Evolutionary conservation across 2,329 filamentous ascomycete species (phyloP).

Genomic region (Harringtonia lauricola): DNA sequence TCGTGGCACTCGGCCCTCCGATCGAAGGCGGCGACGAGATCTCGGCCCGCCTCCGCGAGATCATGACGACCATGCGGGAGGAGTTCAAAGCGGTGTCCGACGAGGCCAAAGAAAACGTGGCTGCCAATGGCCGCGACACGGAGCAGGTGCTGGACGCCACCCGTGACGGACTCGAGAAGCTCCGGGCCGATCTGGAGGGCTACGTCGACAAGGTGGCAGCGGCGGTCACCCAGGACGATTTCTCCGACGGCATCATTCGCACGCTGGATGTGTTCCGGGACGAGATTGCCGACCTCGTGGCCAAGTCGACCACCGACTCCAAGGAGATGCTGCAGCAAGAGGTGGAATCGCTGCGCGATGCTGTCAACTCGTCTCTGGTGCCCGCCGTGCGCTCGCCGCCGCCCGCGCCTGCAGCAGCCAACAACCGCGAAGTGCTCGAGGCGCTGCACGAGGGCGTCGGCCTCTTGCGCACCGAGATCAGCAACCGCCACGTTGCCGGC

Average conservation of each 20-base stretch:
- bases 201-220: constrained; percentile 68
- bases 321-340: constrained; percentile 69
- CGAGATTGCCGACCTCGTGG: constrained; percentile 54
- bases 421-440: constrained; percentile 57
- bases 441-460: constrained; percentile 63
- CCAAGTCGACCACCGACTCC: constrained; percentile 34
- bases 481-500: constrained; percentile 52
- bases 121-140: constrained; percentile 68
- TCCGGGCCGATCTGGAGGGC: constrained; percentile 68
- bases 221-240: constrained; percentile 62
- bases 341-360: constrained; percentile 70
- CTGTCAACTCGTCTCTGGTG: constrained; percentile 59
- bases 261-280: constrained; percentile 57
- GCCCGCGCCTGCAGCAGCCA: constrained; percentile 16
- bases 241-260: constrained; percentile 55
- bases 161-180: constrained; percentile 73
- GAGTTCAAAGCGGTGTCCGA: constrained; percentile 51
- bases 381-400: constrained; percentile 38
- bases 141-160: constrained; percentile 83
- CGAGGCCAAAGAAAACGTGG: constrained; percentile 65
- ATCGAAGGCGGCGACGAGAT: constrained; percentile 33
- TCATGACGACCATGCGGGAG: constrained; percentile 46
- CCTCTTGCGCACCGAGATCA: constrained; percentile 62
- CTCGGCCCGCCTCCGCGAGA: constrained; percentile 48
- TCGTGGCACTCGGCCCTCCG: constrained; percentile 15